phyloP scores from a whole-genome alignment of 495 filamentous ascomycete genomes.

The Penicillium flavigenum region DNA sequence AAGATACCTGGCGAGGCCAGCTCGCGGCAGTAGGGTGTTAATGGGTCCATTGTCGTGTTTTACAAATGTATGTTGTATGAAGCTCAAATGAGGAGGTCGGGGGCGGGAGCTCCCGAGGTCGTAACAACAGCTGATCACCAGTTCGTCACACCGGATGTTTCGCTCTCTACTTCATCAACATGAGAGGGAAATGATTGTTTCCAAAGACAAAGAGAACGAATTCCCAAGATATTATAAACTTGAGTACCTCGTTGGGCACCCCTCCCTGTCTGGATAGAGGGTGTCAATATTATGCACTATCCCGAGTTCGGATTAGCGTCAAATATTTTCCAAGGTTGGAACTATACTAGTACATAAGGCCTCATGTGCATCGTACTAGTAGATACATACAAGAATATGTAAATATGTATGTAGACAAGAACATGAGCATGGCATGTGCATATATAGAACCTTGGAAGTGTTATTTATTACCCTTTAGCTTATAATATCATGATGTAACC shows the following conservation, averaged over 20 bases:
- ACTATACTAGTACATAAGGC: background rate
- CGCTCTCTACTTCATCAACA: background rate
- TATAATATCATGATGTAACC: background rate
- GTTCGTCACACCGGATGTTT: background rate
- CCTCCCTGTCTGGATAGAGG: background rate
- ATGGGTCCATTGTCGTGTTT: slow-evolving; percentile 26
- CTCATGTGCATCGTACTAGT: background rate
- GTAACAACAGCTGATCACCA: slow-evolving; percentile 4
- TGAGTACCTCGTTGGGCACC: background rate
- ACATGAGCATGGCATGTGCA: background rate
- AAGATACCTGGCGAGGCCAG: slow-evolving; percentile 51
- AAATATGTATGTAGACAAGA: background rate
- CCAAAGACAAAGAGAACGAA: background rate
- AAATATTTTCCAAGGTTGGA: background rate
- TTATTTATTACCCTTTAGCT: background rate
- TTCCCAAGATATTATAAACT: background rate
- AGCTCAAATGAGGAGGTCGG: slow-evolving; percentile 16
- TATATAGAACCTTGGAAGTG: background rate
- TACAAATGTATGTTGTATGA: slow-evolving; percentile 23
- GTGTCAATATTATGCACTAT: background rate
- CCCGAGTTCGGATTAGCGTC: background rate
- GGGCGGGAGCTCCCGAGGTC: background rate
- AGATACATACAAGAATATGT: too few species aligned
- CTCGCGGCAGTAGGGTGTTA: slow-evolving; percentile 37
- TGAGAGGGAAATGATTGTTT: background rate